Evolutionary conservation across 352 stramenopile genomes (phyloP).

Genomic region (Pythium guiyangense): DNA sequence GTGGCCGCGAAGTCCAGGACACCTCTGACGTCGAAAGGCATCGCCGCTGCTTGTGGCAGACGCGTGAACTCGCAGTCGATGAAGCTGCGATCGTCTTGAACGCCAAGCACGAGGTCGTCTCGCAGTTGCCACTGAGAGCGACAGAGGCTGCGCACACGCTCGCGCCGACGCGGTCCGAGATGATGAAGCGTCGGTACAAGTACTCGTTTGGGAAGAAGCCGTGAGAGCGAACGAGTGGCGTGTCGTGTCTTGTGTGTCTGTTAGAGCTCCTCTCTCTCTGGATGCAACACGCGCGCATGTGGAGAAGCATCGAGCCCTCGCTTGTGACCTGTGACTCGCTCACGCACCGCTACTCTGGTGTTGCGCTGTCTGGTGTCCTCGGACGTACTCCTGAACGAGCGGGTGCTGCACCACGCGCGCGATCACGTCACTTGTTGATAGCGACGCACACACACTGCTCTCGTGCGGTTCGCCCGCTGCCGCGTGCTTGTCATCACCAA

Average conservation of each 20-base stretch:
- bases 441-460: too few species aligned
- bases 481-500: too few species aligned
- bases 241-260: not conserved
- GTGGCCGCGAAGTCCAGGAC: not conserved
- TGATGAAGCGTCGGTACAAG: constrained; percentile 51
- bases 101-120: constrained; percentile 28
- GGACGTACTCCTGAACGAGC: too few species aligned
- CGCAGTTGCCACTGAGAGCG: constrained; percentile 27
- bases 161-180: too few species aligned
- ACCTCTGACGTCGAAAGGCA: not conserved
- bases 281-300: not conserved
- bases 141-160: constrained; percentile 13
- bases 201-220: constrained; percentile 36
- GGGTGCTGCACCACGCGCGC: constrained; percentile 25
- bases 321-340: not conserved
- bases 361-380: constrained; percentile 5
- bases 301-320: not conserved
- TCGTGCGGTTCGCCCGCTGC: too few species aligned
- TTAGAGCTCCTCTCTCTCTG: not conserved
- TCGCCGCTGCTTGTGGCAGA: too few species aligned
- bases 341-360: not conserved
- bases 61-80: constrained; percentile 12
- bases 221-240: not conserved
- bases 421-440: constrained; percentile 26
- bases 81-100: constrained; percentile 59